Conservation (phyloP, 2,329 filamentous ascomycete genomes). For the Fusarium sp. region DNA sequence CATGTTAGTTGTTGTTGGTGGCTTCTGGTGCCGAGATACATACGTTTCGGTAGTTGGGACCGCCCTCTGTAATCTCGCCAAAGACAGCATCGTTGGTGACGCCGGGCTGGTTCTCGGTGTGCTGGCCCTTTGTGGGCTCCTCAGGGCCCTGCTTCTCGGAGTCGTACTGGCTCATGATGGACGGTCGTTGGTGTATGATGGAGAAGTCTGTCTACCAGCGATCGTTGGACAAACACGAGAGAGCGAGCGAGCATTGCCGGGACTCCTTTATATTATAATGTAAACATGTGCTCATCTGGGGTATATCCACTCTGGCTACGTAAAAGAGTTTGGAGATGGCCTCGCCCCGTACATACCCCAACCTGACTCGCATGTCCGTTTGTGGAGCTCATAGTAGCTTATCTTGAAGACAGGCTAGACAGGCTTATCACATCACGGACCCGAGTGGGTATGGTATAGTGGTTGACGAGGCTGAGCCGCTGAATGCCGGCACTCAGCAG, state of each 20-base stretch:
- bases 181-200: background rate
- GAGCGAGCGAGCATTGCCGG: constrained; percentile 4
- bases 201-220: background rate
- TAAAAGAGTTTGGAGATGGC: constrained; percentile 29
- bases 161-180: constrained; percentile 33
- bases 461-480: constrained; percentile 18
- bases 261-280: constrained; percentile 27
- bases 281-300: constrained; percentile 19
- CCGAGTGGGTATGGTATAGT: background rate
- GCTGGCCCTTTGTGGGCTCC: constrained; percentile 13
- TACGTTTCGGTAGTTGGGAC: constrained; percentile 50
- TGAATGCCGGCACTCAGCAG: constrained; percentile 23
- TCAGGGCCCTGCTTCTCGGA: constrained; percentile 26
- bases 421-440: constrained; percentile 6
- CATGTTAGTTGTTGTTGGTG: constrained; percentile 4
- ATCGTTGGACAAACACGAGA: constrained; percentile 3
- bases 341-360: constrained; percentile 26
- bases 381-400: constrained; percentile 29
- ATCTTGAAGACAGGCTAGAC: constrained; percentile 17
- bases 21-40: background rate
- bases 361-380: constrained; percentile 37
- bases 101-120: constrained; percentile 2
- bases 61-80: constrained; percentile 46
- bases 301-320: constrained; percentile 20
- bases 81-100: constrained; percentile 47